Evolutionary conservation across 371 early-diverging fungal species (phyloP), one percentile per base, ranked within the genome.

Genomic region (Circinella umbellata): DNA sequence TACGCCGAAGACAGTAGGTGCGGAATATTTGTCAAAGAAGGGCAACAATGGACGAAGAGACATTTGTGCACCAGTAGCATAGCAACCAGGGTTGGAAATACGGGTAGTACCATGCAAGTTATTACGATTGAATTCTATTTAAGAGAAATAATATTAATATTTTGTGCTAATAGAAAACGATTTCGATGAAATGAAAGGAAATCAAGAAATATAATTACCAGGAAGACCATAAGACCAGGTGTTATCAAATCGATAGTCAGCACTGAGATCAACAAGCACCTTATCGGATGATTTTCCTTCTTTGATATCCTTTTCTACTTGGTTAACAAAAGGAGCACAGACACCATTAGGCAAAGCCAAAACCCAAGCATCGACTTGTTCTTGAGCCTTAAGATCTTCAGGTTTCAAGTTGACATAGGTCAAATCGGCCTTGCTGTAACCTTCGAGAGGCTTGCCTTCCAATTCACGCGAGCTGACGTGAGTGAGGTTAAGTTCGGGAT

Each of bases 31-130:
- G 20, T 88, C 89, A 67, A 93, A 62, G 64, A 89, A 90, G 38
- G 90, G 87, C 48, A 93, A 71, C 53, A 93, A 75, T 9, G 99
- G 98, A 9, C 90, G 91, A 61, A 97, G 79, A 0, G 94, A 92
- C 75, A 98, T 78, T 84, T 98, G 99, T 18, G 94, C 88, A 37
- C 96, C 98, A 1, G 99, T 98, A 11, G 99, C 99, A 79, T 98
- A 98, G 81, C 99, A 98, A 0, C 99, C 99, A 6, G 99, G 99
- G 81, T 98, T 98, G 64, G 95, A 87, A 62, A 98, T 92, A 63
- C 89, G 89, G 17, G 77, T 89, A 36, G 90, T 84, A 4, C 80
- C 82, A 10, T 66, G 67, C 47, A 96, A 71, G 62, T 87, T 76
- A 36, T 79, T 79, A 38, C 94, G 88, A 73, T 87, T 85, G 69